Evolutionary conservation across 2,329 filamentous ascomycete genomes (phyloP), one percentile per base, ranked within the genome.

Genomic region (Grosmannia serpens): DNA sequence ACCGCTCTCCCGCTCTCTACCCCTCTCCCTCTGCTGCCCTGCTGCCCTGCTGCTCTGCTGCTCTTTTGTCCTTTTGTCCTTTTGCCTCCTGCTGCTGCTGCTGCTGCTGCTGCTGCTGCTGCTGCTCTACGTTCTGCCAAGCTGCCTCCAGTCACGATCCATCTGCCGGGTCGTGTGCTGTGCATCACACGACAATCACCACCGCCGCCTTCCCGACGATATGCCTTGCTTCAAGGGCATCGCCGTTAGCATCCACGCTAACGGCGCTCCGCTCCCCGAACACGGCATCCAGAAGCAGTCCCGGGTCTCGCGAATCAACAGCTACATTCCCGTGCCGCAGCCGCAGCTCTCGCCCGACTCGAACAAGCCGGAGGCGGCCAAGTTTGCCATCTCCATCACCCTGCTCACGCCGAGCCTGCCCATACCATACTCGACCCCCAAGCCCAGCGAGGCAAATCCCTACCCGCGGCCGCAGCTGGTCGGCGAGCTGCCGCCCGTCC

Each of bases 171-270:
- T 38, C 35, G 35, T 38, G 35, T 38, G 35, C 35, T 53, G 17
- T 47, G 26, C 53, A 55, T 46, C 53, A 26, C 53, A 20, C n/a
- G 11, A 17, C 35, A 3, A 31, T 38, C 13, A 13, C 24, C 15
- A 20, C 41, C 17, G 26, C 31, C 41, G 38, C 53, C 24, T 5
- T 35, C 11, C 53, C 27, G 9, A 81, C 70, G 70, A 84, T 84
- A n/a, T 38, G 94, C 94, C 94, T 77, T 97, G 91, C 84, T 99
- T 97, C 79, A 95, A 97, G 79, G 94, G 94, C 75, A 91, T 99
- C 75, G 92, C 94, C 68, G 92, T 97, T 71, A 95, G 89, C 81
- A 95, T 97, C 72, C 94, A 99, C 76, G 82, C 84, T 60, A 85
- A 86, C 70, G 81, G 80, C 62, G 77, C 90, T 65, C 91, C 94